Evolutionary conservation across 352 stramenopile genomes (phyloP), one percentile per base, ranked within the genome.

Genomic region (Pythium apleroticum): DNA sequence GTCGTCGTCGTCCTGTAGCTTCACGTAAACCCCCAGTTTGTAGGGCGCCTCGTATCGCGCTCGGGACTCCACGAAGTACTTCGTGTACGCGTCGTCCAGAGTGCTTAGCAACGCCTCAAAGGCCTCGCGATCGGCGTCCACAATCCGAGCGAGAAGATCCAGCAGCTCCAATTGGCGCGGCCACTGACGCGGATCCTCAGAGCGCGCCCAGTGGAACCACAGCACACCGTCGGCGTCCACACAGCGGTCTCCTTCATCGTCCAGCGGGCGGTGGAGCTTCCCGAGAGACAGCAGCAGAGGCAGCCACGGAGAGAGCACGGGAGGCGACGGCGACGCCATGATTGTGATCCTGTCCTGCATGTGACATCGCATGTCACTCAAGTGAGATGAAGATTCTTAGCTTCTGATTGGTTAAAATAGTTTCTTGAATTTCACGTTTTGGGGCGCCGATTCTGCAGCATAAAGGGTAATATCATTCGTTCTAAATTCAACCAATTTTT

Each of bases 191-290:
- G 25, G 24, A 12, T 35, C 37, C n/a, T 5, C 7, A 9, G 25
- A 9, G 19, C 19, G 56, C 43, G n/a, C 55, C 56, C 56, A 63
- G 41, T 49, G 43, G 56, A 63, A 63, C 56, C 56, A 63, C 9
- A 63, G 43, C 27, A 63, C 41, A 27, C 56, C 56, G 28, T 55
- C 27, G 19, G 28, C 41, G 28, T 55, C 56, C 41, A 63, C 56
- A 25, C 41, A 63, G 25, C 19, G 27, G 28, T 63, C 56, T 3
- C 56, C 56, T 46, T 63, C 56, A 27, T 63, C 56, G n/a, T 55
- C 28, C 28, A 63, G 25, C 20, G 56, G 11, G 17, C 45, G 56
- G 30, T 63, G 33, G 41, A 63, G 56, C n/a, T 35, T 43, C 4
- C 56, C 56, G 3, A 61, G 14, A 4, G 25, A 45, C n/a, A 12